A percentile compares a stretch with the other conserved stretches of the same genome.
Evolutionary conservation across 2,329 filamentous ascomycete genomes (phyloP).

Genomic region (Fonsecaea nubica): DNA sequence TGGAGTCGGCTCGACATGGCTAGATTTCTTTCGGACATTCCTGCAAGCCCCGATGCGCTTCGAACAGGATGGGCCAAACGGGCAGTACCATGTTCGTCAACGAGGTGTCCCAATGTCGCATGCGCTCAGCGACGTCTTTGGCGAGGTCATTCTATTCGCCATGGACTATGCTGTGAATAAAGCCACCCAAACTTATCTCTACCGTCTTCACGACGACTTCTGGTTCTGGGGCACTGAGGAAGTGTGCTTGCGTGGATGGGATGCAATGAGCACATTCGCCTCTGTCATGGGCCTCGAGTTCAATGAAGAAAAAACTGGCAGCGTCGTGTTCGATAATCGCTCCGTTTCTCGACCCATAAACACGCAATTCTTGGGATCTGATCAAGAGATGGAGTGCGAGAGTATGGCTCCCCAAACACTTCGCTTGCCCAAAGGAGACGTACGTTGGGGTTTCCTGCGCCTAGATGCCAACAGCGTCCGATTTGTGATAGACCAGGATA

Average conservation of each 20-base stretch:
- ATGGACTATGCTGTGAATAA: constrained; percentile 70
- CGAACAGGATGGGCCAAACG: constrained; percentile 58
- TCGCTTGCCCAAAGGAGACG: constrained; percentile 59
- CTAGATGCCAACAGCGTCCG: constrained; percentile 60
- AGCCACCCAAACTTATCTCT: constrained; percentile 56
- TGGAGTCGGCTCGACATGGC: constrained; percentile 63
- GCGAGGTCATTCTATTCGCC: constrained; percentile 67
- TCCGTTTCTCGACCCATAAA: constrained; percentile 3
- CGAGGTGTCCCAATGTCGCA: constrained; percentile 68
- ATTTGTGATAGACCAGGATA: constrained; percentile 65
- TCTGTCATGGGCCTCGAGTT: constrained; percentile 63
- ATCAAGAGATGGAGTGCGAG: constrained; percentile 20
- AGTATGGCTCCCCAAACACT: neutral
- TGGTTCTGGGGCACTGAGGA: constrained; percentile 70
- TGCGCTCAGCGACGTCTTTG: constrained; percentile 64
- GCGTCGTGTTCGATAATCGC: constrained; percentile 44
- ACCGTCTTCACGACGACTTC: constrained; percentile 69
- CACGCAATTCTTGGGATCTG: constrained; percentile 1
- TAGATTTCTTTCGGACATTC: constrained; percentile 65
- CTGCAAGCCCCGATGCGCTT: constrained; percentile 67
- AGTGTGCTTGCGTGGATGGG: constrained; percentile 65
- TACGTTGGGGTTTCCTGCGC: constrained; percentile 66
- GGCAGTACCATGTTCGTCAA: constrained; percentile 54
- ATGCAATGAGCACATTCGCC: constrained; percentile 62
- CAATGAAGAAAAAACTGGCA: constrained; percentile 65